phyloP scores from a whole-genome alignment of 2,329 filamentous ascomycete species.

The Cladosporium austrohemisphaericum region DNA sequence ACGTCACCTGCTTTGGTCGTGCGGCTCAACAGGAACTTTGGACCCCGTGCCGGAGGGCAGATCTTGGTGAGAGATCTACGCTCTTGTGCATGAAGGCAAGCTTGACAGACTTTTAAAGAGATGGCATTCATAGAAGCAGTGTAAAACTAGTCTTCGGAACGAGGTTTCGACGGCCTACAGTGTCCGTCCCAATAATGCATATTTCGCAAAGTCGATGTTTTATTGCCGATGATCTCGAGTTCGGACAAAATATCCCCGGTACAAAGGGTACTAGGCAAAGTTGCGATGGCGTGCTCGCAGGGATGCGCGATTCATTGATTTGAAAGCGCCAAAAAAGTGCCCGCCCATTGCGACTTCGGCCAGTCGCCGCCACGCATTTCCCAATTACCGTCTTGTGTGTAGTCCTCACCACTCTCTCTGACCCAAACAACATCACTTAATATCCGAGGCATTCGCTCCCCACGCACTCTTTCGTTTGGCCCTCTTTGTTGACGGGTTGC shows the following conservation, averaged over 20 bases:
- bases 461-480: not conserved
- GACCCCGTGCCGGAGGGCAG: too few relatives aligned
- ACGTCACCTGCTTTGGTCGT: too few relatives aligned
- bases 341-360: conserved; percentile 10
- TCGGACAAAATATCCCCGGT: not conserved
- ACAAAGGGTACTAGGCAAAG: not conserved
- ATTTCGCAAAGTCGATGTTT: too few relatives aligned
- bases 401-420: not conserved
- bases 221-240: too few relatives aligned
- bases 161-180: too few relatives aligned
- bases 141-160: too few relatives aligned
- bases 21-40: too few relatives aligned
- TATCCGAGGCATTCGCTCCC: conserved; percentile 1
- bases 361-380: conserved; percentile 11
- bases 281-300: conserved; percentile 2
- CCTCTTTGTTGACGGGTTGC: conserved; percentile 13
- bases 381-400: conserved; percentile 3
- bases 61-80: too few relatives aligned
- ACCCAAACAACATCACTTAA: not conserved
- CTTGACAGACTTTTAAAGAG: too few relatives aligned
- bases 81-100: too few relatives aligned
- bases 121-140: too few relatives aligned
- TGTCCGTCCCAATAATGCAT: too few relatives aligned
- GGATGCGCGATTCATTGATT: conserved; percentile 6
- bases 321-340: conserved; percentile 3